Evolutionary conservation across 1,284 basidiomycete species (phyloP).

Genomic region (Cryptococcus sp.): DNA sequence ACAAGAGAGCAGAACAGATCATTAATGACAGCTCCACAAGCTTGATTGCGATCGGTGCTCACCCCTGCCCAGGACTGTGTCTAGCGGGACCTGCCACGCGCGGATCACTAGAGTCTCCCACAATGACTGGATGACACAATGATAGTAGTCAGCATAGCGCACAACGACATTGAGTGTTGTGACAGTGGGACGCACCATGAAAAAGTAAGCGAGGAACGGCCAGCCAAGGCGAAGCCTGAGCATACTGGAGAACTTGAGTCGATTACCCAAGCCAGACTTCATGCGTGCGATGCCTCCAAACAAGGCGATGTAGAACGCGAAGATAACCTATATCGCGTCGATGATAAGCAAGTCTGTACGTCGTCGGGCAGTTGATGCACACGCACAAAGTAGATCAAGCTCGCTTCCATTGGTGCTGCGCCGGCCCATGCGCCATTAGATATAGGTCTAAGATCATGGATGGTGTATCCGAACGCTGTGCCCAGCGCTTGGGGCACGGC

Average conservation of each 20-base stretch:
- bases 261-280: slow-evolving; percentile 32
- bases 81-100: slow-evolving; percentile 43
- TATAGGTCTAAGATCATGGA: slow-evolving; percentile 41
- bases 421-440: slow-evolving; percentile 33
- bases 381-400: slow-evolving; percentile 44
- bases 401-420: slow-evolving; percentile 48
- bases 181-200: slow-evolving; percentile 26
- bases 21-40: background rate
- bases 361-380: too few relatives aligned
- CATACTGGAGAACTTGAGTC: slow-evolving; percentile 31
- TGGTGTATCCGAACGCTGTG: slow-evolving; percentile 37
- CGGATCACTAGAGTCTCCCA: slow-evolving; percentile 39
- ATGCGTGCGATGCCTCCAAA: slow-evolving; percentile 30
- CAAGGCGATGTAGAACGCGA: slow-evolving; percentile 42
- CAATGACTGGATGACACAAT: slow-evolving; percentile 24
- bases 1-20: background rate
- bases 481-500: slow-evolving; percentile 42
- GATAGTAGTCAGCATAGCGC: background rate
- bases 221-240: slow-evolving; percentile 31
- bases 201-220: slow-evolving; percentile 42
- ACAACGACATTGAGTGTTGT: too few relatives aligned
- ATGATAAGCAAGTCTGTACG: background rate
- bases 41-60: slow-evolving; percentile 4
- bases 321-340: slow-evolving; percentile 29
- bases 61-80: slow-evolving; percentile 37